Conservation (phyloP, 2,329 filamentous ascomycete genomes). For the Fusarium hostae region DNA sequence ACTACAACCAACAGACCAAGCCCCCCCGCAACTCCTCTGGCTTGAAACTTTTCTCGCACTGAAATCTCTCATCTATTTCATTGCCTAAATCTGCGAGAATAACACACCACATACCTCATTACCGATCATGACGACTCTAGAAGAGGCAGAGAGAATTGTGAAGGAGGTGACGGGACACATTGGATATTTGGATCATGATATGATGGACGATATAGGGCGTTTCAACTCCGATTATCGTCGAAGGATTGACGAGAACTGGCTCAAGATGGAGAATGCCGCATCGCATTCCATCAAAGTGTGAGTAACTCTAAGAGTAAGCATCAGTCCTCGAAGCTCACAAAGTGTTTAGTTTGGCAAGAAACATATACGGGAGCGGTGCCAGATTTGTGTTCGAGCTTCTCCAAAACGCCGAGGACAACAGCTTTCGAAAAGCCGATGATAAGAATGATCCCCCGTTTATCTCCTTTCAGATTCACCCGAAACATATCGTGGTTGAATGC, state of each 20-base stretch:
- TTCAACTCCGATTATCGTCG: conserved; percentile 30
- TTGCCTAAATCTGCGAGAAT: background rate
- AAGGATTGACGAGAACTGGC: conserved; percentile 31
- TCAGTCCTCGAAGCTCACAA: rapidly evolving
- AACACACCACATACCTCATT: background rate
- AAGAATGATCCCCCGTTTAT: background rate
- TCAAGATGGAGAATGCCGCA: conserved; percentile 17
- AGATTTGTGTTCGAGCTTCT: conserved; percentile 38
- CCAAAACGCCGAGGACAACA: conserved; percentile 34
- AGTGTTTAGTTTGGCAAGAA: conserved; percentile 13
- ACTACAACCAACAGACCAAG: rapidly evolving
- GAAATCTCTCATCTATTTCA: background rate
- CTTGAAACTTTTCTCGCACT: rapidly evolving
- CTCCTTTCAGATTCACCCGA: conserved; percentile 25
- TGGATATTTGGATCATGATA: conserved; percentile 19
- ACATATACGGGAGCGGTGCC: conserved; percentile 34
- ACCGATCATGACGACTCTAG: conserved; percentile 15
- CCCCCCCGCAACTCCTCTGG: background rate
- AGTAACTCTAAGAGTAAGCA: background rate
- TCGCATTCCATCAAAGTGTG: conserved; percentile 33
- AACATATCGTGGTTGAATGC: conserved; percentile 29
- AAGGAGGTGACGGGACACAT: conserved; percentile 14
- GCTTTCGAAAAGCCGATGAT: background rate
- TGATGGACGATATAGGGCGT: conserved; percentile 32
- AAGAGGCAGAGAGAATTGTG: conserved; percentile 27